A percentile compares a stretch with the other conserved stretches of the same genome.
These are phyloP conservation scores for Scheffersomyces quercinus DNA, from an alignment of 1,139 yeast genomes.

Conservation along the genomic window DNA sequence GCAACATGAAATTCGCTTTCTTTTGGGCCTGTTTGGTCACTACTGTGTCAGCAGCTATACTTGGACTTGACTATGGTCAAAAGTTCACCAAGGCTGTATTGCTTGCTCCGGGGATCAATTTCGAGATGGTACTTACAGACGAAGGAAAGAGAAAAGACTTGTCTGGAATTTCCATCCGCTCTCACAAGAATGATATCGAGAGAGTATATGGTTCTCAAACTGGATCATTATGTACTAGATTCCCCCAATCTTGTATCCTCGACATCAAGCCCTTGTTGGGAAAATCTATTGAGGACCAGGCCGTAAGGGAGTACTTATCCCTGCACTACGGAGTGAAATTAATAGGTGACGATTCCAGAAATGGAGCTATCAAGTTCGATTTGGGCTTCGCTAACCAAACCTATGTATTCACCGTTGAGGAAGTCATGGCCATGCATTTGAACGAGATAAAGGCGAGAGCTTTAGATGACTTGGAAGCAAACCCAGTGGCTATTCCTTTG, in stretches of 20 bases:
- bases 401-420: constrained; percentile 58
- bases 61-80: constrained; percentile 90
- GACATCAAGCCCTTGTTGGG: constrained; percentile 77
- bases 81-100: constrained; percentile 85
- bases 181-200: constrained; percentile 50
- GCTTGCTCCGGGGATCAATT: constrained; percentile 87
- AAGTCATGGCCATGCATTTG: constrained; percentile 80
- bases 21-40: constrained; percentile 7
- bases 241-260: constrained; percentile 69
- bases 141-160: constrained; percentile 91
- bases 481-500: constrained; percentile 26
- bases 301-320: constrained; percentile 43
- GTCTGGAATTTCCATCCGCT: constrained; percentile 70
- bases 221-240: constrained; percentile 66
- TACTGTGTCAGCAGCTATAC: constrained; percentile 53
- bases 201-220: constrained; percentile 81
- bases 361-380: constrained; percentile 58
- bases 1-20: not conserved
- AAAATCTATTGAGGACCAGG: constrained; percentile 48
- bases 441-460: constrained; percentile 70
- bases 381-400: constrained; percentile 48
- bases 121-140: constrained; percentile 83
- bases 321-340: constrained; percentile 66
- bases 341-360: constrained; percentile 34
- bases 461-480: constrained; percentile 33